Percentiles rank a stretch among this genome's conserved stretches.
Evolutionary conservation across 2,329 filamentous ascomycete species (phyloP).

Genomic region (Colletotrichum liriopes): DNA sequence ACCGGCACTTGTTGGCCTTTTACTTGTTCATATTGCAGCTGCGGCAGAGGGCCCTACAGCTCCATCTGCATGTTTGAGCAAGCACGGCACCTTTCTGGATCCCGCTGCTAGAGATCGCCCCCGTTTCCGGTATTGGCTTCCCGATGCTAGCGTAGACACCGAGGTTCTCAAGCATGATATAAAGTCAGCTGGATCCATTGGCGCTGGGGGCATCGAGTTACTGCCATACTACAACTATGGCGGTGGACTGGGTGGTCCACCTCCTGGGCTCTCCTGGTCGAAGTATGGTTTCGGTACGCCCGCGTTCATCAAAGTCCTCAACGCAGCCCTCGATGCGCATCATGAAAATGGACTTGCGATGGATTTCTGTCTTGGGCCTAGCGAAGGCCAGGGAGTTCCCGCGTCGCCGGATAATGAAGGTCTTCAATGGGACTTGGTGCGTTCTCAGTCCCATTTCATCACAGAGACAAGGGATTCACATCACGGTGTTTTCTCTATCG

Average conservation of each 20-base stretch:
- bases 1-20: too few relatives aligned
- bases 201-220: slow-evolving; percentile 48
- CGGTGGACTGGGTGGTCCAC: slow-evolving; percentile 28
- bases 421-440: slow-evolving; percentile 51
- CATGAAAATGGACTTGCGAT: slow-evolving; percentile 55
- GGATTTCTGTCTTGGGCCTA: slow-evolving; percentile 63
- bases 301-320: slow-evolving; percentile 44
- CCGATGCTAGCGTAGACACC: slow-evolving; percentile 46
- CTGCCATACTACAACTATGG: slow-evolving; percentile 49
- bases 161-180: slow-evolving; percentile 44
- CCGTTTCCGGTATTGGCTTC: slow-evolving; percentile 49
- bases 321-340: slow-evolving; percentile 8
- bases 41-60: too few relatives aligned
- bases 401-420: slow-evolving; percentile 52
- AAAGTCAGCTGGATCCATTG: slow-evolving; percentile 36
- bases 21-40: too few relatives aligned
- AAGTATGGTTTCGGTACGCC: slow-evolving; percentile 59
- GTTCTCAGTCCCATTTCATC: background rate
- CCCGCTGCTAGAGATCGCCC: slow-evolving; percentile 32
- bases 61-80: too few relatives aligned
- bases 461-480: too few relatives aligned
- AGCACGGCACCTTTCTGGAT: background rate
- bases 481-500: too few relatives aligned
- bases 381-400: slow-evolving; percentile 64
- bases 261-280: slow-evolving; percentile 48